Evolutionary conservation across 345 rosid species (phyloP).

Genomic region (Lenwebbia sp.): DNA sequence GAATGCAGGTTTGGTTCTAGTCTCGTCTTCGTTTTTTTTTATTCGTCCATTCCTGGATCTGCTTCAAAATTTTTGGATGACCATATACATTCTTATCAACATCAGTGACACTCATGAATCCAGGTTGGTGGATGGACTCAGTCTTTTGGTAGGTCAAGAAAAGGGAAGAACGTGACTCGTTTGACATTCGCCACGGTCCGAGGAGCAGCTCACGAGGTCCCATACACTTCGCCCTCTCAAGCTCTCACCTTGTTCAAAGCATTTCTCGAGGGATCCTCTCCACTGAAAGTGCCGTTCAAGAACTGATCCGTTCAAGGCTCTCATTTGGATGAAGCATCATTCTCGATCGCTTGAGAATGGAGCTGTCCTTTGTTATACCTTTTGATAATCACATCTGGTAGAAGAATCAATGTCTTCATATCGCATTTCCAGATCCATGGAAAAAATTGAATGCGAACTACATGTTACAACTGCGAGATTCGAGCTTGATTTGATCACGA

Average conservation of each 20-base stretch:
- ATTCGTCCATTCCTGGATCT: neutral
- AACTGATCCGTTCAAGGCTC: neutral
- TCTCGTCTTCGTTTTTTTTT: neutral
- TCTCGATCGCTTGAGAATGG: neutral
- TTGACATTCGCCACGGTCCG: neutral
- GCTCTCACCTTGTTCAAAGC: neutral
- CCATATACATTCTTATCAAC: neutral
- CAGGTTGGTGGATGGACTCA: conserved; percentile 1
- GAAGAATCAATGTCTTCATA: neutral
- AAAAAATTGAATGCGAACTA: neutral
- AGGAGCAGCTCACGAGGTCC: conserved; percentile 3
- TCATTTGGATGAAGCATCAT: neutral
- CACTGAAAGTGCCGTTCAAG: neutral
- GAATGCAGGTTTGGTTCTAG: neutral
- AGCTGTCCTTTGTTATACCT: neutral
- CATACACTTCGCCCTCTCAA: neutral
- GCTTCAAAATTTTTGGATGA: neutral
- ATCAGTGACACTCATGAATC: neutral
- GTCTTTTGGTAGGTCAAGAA: neutral
- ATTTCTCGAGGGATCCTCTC: neutral
- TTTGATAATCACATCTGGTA: neutral
- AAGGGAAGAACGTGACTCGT: neutral
- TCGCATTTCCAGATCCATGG: neutral
- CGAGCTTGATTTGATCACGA: neutral
- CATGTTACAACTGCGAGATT: neutral